phyloP scores from a whole-genome alignment of 2,329 filamentous ascomycete genomes.

The Grosmannia serpens region DNA sequence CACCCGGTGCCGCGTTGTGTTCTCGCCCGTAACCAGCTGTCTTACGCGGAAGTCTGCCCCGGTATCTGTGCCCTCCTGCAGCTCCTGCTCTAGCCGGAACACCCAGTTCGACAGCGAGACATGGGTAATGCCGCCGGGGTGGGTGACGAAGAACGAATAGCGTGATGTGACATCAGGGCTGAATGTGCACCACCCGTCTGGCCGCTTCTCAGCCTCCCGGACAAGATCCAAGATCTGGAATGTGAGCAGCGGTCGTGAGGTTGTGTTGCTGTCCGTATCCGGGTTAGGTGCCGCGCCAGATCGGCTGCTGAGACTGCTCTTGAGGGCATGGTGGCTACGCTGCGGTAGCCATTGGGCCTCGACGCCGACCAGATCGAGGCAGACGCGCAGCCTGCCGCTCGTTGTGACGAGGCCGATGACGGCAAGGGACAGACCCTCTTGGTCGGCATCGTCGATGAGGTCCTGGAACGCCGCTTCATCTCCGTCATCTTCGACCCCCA shows the following conservation, averaged over 20 bases:
- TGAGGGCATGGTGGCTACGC: slow-evolving; percentile 28
- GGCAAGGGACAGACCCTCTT: slow-evolving; percentile 48
- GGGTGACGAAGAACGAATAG: slow-evolving; percentile 52
- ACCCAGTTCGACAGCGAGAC: slow-evolving; percentile 52
- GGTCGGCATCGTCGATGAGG: slow-evolving; percentile 38
- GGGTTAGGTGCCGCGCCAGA: slow-evolving; percentile 10
- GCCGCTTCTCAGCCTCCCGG: slow-evolving; percentile 39
- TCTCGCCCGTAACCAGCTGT: slow-evolving; percentile 46
- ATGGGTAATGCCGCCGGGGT: slow-evolving; percentile 47
- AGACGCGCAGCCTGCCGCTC: slow-evolving; percentile 49
- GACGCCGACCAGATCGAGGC: slow-evolving; percentile 49
- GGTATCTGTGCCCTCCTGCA: slow-evolving; percentile 41
- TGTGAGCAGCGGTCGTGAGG: slow-evolving; percentile 40
- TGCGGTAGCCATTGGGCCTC: slow-evolving; percentile 57
- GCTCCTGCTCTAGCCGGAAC: slow-evolving; percentile 50
- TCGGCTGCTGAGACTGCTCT: slow-evolving; percentile 3
- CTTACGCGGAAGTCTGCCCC: slow-evolving; percentile 52
- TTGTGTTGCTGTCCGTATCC: slow-evolving; percentile 25
- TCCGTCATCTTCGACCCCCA: slow-evolving; percentile 54
- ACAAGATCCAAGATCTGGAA: slow-evolving; percentile 54
- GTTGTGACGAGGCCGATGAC: slow-evolving; percentile 49
- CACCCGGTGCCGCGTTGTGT: slow-evolving; percentile 42
- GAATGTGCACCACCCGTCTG: slow-evolving; percentile 52
- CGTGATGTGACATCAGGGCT: slow-evolving; percentile 49
- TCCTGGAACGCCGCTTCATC: slow-evolving; percentile 24